A percentile compares a stretch with the other conserved stretches of the same genome.
Conservation (phyloP, 2,329 filamentous ascomycete genomes). For the Alternaria metachromatica region DNA sequence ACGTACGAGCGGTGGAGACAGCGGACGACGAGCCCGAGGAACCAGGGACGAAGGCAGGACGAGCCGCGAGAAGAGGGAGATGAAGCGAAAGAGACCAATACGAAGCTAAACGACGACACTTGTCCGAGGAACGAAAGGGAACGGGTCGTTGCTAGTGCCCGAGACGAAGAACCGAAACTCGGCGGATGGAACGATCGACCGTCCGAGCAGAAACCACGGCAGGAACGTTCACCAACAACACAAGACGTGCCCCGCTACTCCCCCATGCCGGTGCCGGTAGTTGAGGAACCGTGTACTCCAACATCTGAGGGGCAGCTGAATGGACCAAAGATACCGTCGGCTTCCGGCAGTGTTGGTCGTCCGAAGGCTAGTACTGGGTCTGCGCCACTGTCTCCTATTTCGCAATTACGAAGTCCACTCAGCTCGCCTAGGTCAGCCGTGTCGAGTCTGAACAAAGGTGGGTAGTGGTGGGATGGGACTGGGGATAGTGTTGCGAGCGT, state of each 20-base stretch:
- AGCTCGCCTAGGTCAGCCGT: slow-evolving; percentile 11
- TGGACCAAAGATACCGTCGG: neutral
- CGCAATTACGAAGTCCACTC: neutral
- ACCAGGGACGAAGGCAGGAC: neutral
- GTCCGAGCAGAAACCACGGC: neutral
- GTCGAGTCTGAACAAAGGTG: slow-evolving; percentile 15
- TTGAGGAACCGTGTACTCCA: slow-evolving; percentile 5
- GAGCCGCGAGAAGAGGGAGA: neutral
- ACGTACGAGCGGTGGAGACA: neutral
- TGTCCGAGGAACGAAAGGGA: neutral
- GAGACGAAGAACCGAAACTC: neutral
- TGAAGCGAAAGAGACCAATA: neutral
- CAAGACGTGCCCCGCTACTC: neutral
- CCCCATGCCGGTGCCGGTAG: slow-evolving; percentile 2
- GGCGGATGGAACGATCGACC: neutral
- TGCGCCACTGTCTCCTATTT: neutral
- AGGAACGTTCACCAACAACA: neutral
- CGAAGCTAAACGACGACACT: neutral
- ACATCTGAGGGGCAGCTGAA: neutral
- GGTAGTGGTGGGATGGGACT: neutral
- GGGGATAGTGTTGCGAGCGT: slow-evolving; percentile 9
- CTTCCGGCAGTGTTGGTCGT: neutral
- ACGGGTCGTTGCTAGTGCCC: neutral
- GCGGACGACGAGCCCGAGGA: neutral
- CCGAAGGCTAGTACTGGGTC: neutral